Evolutionary conservation across 345 rosid species (phyloP).

Genomic region (Populus ilicifolia): DNA sequence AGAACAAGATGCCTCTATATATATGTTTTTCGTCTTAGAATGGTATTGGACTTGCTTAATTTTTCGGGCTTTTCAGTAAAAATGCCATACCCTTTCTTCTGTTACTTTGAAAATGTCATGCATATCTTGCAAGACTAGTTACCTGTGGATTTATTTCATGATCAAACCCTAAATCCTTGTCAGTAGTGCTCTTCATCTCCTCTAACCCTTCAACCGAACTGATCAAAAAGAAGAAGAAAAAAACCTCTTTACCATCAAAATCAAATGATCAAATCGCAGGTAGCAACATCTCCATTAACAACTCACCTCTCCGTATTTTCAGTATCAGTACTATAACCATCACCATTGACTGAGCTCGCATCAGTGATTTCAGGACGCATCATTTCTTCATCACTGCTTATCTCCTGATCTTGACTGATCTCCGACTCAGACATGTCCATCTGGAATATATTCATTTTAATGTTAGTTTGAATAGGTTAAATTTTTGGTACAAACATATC

Average conservation of each 20-base stretch:
- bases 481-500: not conserved
- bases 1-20: too few relatives aligned
- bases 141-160: conserved; percentile 8
- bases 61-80: too few relatives aligned
- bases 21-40: too few relatives aligned
- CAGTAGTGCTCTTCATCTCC: not conserved
- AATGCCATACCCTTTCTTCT: too few relatives aligned
- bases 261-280: too few relatives aligned
- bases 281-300: too few relatives aligned
- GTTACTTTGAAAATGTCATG: too few relatives aligned
- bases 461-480: not conserved
- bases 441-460: not conserved
- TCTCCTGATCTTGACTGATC: not conserved
- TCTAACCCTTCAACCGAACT: conserved; percentile 8
- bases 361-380: not conserved
- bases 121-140: not conserved
- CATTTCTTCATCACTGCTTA: conserved; percentile 4
- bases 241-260: too few relatives aligned
- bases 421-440: conserved; percentile 8
- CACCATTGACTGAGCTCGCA: not conserved
- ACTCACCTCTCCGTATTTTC: too few relatives aligned
- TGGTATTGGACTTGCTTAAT: too few relatives aligned
- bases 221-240: conserved; percentile 1
- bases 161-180: conserved; percentile 19
- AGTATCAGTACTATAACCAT: not conserved